phyloP scores from a whole-genome alignment of 75 land plant genomes.

The Sequoia sempervirens region DNA sequence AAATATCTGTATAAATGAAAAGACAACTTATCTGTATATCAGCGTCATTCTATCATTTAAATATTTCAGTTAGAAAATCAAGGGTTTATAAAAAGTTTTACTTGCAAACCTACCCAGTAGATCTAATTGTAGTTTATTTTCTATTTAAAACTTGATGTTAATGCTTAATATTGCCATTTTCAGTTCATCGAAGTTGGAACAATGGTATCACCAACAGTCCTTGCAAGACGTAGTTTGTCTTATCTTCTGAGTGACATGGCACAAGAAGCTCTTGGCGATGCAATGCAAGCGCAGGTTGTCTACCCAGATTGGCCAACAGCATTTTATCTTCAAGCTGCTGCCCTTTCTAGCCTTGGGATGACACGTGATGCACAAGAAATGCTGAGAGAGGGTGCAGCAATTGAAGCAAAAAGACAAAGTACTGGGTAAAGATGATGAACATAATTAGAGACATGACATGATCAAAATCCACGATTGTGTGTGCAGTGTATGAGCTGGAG shows the following conservation, averaged over 20 bases:
- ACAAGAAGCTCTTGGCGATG: slow-evolving; percentile 64
- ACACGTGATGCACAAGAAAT: slow-evolving; percentile 51
- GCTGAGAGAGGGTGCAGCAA: slow-evolving; percentile 40
- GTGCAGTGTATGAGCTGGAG: not conserved
- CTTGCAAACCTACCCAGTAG: not conserved
- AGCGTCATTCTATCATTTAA: not conserved
- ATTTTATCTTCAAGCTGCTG: slow-evolving; percentile 58
- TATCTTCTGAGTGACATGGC: slow-evolving; percentile 53
- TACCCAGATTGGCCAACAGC: slow-evolving; percentile 69
- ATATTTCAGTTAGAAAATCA: slow-evolving; percentile 3
- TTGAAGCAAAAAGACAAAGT: slow-evolving; percentile 18
- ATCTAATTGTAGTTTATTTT: slow-evolving; percentile 1
- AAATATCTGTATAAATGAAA: not conserved
- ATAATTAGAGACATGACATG: not conserved
- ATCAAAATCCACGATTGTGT: slow-evolving; percentile 2
- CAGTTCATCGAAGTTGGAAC: slow-evolving; percentile 67
- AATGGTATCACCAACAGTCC: slow-evolving; percentile 63
- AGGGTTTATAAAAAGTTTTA: not conserved
- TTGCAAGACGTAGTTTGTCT: slow-evolving; percentile 57
- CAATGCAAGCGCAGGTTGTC: slow-evolving; percentile 66
- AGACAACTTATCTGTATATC: not conserved
- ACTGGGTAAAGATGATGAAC: not conserved
- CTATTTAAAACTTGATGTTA: not conserved
- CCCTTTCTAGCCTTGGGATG: slow-evolving; percentile 54
- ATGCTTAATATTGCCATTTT: not conserved